Evolutionary conservation across 2,329 filamentous ascomycete species (phyloP), one percentile per base, ranked within the genome.

Genomic region (Neocucurbitaria cava): DNA sequence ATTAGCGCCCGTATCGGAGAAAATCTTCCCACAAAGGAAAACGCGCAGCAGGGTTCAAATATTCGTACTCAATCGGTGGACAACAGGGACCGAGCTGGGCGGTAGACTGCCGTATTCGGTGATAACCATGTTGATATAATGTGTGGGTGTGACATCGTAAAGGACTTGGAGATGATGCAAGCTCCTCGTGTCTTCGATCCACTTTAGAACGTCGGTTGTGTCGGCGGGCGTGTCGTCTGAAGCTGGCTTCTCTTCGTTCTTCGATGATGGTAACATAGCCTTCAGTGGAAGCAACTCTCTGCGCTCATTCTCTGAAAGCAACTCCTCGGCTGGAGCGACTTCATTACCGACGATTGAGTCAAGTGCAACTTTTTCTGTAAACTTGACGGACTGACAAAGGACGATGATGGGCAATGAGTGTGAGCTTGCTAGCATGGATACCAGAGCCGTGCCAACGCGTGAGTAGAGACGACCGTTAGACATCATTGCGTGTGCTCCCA

Each of bases 301-400:
- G 24, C 73, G 69, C 49, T 76, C 72, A 17, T 62, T 48, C 39
- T 76, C 72, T 2, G 73, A 73, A 46, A 81, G 68, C 10, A 90
- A 78, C 78, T 91, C 82, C 75, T 89, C 86, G 76, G 91, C 70
- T 74, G 93, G 83, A 77, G 86, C 92, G 58, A 97, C 89, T 79
- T 99, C 95, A 75, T 99, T 99, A 69, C 92, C 89, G 38, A 95
- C 94, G 62, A 98, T 91, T 21, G 92, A 94, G 77, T 98, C 95
- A 13, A 96, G 86, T 6, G 92, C 90, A 10, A 97, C 91, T 53
- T 92, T 89, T 66, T 92, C 88, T 68, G 95, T 90, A 74, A 98
- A 97, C 78, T 98, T 99, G 79, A 98, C 88, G 3, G 90, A 95
- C 79, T 98, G 94, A 75, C 92, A 96, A 54, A 96, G 89, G 3